Conservation (phyloP, 2,329 filamentous ascomycete species). For the Fusarium pininemorale region DNA sequence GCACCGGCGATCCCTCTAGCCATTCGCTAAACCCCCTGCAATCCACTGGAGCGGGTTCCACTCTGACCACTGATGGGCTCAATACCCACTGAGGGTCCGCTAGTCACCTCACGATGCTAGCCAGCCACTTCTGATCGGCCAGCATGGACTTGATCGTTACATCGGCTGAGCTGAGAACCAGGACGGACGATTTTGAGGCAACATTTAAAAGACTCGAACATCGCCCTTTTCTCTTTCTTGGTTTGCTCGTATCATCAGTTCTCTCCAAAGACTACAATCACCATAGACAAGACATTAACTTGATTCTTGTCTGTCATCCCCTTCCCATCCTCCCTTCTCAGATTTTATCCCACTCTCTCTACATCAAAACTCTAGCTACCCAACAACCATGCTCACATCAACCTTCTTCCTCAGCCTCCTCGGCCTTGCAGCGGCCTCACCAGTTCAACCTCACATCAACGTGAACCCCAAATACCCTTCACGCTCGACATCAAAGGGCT, state of each 20-base stretch:
- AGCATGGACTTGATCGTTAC: slow-evolving; percentile 24
- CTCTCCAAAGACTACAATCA: background rate
- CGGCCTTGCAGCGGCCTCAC: slow-evolving; percentile 39
- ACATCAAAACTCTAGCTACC: background rate
- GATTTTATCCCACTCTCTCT: background rate
- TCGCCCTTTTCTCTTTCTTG: slow-evolving; percentile 19
- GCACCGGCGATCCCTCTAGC: slow-evolving; percentile 32
- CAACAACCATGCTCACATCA: slow-evolving; percentile 36
- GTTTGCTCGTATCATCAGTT: slow-evolving; percentile 1
- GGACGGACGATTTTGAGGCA: slow-evolving; percentile 13
- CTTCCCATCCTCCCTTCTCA: background rate
- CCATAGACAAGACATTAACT: background rate
- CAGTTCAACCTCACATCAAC: slow-evolving; percentile 24
- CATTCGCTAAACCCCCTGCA: slow-evolving; percentile 21
- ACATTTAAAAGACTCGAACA: slow-evolving; percentile 22
- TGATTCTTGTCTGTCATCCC: background rate
- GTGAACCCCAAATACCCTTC: slow-evolving; percentile 25
- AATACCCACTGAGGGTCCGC: slow-evolving; percentile 20
- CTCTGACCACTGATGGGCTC: slow-evolving; percentile 3
- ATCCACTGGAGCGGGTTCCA: slow-evolving; percentile 3
- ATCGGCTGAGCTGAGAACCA: slow-evolving; percentile 15
- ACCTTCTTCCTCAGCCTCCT: slow-evolving; percentile 39
- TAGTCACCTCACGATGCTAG: slow-evolving; percentile 6
- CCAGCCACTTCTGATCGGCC: slow-evolving; percentile 5
- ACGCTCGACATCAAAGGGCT: slow-evolving; percentile 44